Evolutionary conservation across 192 early-diverging fungal genomes (phyloP), one percentile per base, ranked within the genome.

Genomic region (Mortierella hygrophila): DNA sequence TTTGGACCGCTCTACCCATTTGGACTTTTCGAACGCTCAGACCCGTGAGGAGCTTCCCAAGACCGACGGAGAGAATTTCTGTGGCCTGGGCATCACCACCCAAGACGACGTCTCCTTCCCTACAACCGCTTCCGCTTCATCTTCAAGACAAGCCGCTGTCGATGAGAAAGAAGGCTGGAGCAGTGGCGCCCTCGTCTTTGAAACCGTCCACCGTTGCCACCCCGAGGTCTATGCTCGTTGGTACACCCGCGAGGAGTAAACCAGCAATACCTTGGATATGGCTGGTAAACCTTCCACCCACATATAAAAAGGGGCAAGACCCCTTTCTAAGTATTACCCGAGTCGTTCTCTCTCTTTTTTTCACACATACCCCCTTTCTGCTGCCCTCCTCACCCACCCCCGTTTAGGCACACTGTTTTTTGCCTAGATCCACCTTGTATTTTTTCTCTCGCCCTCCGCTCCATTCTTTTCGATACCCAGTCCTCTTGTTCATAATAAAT

Each of bases 191-290:
- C 84, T 81, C 26, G 40, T 86, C 71, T 86, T 86, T 81, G 84
- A 86, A n/a, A 86, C 84, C 0, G 84, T 86, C 13, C 46, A 86
- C 47, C 84, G 84, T 6, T 86, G 84, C 54, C 84, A 86, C 29
- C 84, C 84, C 1, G 84, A 86, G 47, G 84, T 86, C 29, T 86
- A 86, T 38, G n/a, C 75, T 26, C 78, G 78, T 38, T 80, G 78
- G 78, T 80, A 80, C 42, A 20, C 35, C 16, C 41, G 44, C n/a
- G 70, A 80, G 78, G 42, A 63, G 13, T 86, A 49, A 60, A 55
- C 49, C 49, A 52, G 49, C 49, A 52, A 20, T 21, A 20, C 49
- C 29, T 49, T 35, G 38, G n/a, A 37, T 74, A 0, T 52, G 18
- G 49, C 49, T 52, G 49, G 18, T 21, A 52, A 21, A 18, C n/a